Conservation (phyloP, 768 basidiomycete species). For the Leccinum longicurvipes region DNA sequence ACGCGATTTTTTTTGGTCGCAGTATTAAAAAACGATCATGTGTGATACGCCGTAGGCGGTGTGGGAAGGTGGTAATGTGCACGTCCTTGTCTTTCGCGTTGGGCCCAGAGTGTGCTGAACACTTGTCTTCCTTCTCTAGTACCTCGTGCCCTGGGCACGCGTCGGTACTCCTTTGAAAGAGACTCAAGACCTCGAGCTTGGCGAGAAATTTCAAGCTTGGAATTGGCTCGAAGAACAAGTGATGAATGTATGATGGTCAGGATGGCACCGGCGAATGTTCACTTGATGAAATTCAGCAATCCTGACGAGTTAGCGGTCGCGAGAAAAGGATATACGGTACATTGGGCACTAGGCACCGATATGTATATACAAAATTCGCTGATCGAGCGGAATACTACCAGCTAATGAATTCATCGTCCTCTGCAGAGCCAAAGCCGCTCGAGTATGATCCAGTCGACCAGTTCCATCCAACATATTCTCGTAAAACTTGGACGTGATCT, state of each 20-base stretch:
- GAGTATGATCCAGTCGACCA: too few species aligned
- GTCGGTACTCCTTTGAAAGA: slow-evolving; percentile 24
- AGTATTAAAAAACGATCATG: slow-evolving; percentile 21
- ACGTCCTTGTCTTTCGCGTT: background rate
- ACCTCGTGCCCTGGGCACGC: slow-evolving; percentile 46
- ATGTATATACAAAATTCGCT: too few species aligned
- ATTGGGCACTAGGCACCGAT: too few species aligned
- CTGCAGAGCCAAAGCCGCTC: too few species aligned
- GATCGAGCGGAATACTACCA: too few species aligned
- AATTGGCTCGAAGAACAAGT: slow-evolving; percentile 48
- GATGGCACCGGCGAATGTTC: background rate
- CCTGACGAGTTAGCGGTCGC: background rate
- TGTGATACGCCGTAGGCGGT: slow-evolving; percentile 32
- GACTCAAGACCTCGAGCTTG: slow-evolving; percentile 33
- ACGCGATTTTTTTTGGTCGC: background rate
- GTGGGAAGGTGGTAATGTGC: slow-evolving; percentile 41
- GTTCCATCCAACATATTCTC: too few species aligned
- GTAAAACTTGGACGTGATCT: too few species aligned
- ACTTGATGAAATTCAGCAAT: background rate
- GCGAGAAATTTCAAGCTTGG: slow-evolving; percentile 41
- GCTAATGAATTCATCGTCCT: too few species aligned
- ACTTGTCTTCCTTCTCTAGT: slow-evolving; percentile 25
- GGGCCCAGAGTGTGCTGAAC: background rate
- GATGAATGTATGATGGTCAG: slow-evolving; percentile 12
- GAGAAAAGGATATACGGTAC: too few species aligned